Base-by-base conservation (phyloP, 805 yeast species). In the Metschnikowia arizonensis region DNA sequence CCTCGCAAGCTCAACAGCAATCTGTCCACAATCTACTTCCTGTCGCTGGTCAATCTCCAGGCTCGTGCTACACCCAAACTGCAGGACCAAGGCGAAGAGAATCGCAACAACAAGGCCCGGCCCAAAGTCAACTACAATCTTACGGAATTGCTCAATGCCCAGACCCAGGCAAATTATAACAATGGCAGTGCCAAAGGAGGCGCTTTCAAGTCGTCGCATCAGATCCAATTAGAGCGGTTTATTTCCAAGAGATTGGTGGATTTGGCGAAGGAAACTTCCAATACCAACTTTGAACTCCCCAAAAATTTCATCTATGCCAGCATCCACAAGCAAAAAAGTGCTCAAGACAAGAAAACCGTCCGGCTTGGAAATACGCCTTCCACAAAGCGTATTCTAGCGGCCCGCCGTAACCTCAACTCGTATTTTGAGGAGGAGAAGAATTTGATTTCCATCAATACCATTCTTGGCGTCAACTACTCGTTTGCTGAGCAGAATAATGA, bases 371-470 rank as follows among this genome's bases (percentile, higher is more conserved):
- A 68, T 43, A 71, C 76, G 12, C 75, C 75, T 7, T 59, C 72
- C 10, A 68, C 76, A 3, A 71, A 71, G 54, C 62, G 59, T 40
- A 69, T 72, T 15, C 51, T 72, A 25, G 66, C 74, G 23, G 74
- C 76, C 1, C 57, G 69, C 26, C 57, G 76, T 32, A 72, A 69
- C 54, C 63, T 72, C 52, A 69, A 66, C 46, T 66, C 64, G 63
- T 71, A 71, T 49, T 70, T 71, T 46, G 76, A 72, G 54, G 76
- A 72, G 50, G 76, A 72, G 48, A 56, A 73, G 25, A 70, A 72
- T 55, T 60, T 69, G 52, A 66, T 72, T 9, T 62, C 73, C 18
- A 61, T 71, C 41, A 72, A 72, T 52, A 57, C 73, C 25, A 70
- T 72, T n/a, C 59, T 71, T 43, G 62, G 62, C 35, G 60, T 67